Evolutionary conservation across 2,329 filamentous ascomycete genomes (phyloP).

Genomic region (Fusarium sp.): DNA sequence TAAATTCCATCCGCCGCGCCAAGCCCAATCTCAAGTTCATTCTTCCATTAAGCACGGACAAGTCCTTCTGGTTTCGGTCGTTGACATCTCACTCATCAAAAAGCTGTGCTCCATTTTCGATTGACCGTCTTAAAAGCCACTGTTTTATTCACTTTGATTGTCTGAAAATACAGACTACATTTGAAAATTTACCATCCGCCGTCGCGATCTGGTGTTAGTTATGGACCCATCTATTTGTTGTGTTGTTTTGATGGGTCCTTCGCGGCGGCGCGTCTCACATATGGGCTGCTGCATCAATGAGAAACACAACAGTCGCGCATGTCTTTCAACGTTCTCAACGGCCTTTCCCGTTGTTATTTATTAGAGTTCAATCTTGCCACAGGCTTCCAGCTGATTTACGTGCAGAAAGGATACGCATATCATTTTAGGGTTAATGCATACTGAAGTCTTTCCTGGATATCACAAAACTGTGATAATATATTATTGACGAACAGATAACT

Average conservation of each 20-base stretch:
- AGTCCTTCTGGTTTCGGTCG: conserved; percentile 27
- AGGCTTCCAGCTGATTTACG: not conserved
- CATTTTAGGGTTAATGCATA: not conserved
- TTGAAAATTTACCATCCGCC: not conserved
- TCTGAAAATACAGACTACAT: not conserved
- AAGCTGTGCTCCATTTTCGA: conserved; percentile 31
- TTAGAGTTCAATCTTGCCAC: not conserved
- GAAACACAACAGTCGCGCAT: conserved; percentile 32
- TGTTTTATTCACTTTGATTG: not conserved
- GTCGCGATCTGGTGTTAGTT: conserved; percentile 19
- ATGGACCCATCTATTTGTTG: conserved; percentile 27
- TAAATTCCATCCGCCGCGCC: conserved; percentile 37
- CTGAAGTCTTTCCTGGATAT: not conserved
- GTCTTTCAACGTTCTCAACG: conserved; percentile 20
- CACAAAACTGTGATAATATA: not conserved
- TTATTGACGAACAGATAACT: not conserved
- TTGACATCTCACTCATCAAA: conserved; percentile 30
- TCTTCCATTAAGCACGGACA: conserved; percentile 24
- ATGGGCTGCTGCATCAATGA: conserved; percentile 32
- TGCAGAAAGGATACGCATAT: not conserved
- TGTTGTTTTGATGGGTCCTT: conserved; percentile 38
- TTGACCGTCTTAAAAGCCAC: conserved; percentile 17
- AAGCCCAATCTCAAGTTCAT: conserved; percentile 44
- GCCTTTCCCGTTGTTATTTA: not conserved
- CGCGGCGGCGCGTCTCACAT: conserved; percentile 31